A percentile compares a stretch with the other conserved stretches of the same genome.
Evolutionary conservation across 768 basidiomycete genomes (phyloP).

Genomic region (Epithele typhae): DNA sequence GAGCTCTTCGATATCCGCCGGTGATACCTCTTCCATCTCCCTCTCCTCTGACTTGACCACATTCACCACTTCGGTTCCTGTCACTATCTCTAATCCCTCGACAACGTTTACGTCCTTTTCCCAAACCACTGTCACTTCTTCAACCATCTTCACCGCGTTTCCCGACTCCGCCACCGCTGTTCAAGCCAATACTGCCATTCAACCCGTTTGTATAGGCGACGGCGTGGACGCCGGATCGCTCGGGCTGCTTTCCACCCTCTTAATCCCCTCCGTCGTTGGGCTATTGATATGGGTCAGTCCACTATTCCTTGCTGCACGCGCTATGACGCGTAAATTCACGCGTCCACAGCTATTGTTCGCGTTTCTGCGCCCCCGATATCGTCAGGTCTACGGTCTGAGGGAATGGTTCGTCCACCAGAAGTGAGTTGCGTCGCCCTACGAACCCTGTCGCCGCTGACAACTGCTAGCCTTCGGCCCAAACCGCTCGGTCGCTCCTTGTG

Average conservation of each 20-base stretch:
- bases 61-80: slow-evolving; percentile 26
- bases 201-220: slow-evolving; percentile 55
- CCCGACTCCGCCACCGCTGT: slow-evolving; percentile 12
- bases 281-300: slow-evolving; percentile 64
- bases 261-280: slow-evolving; percentile 56
- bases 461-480: slow-evolving; percentile 55
- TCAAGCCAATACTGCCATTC: slow-evolving; percentile 15
- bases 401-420: slow-evolving; percentile 75
- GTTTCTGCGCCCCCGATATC: slow-evolving; percentile 59
- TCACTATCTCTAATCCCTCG: slow-evolving; percentile 35
- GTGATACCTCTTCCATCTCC: slow-evolving; percentile 5
- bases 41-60: slow-evolving; percentile 15
- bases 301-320: neutral
- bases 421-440: slow-evolving; percentile 36
- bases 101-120: slow-evolving; percentile 41
- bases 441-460: slow-evolving; percentile 6
- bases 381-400: slow-evolving; percentile 66
- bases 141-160: slow-evolving; percentile 11
- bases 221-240: slow-evolving; percentile 60
- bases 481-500: slow-evolving; percentile 54
- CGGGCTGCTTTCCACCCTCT: slow-evolving; percentile 54
- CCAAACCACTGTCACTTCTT: slow-evolving; percentile 27
- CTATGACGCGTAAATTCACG: neutral
- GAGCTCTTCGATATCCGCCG: slow-evolving; percentile 1
- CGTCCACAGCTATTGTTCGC: slow-evolving; percentile 57